Base-by-base conservation (phyloP, 2,329 filamentous ascomycete genomes). In the Alternaria burnsii region DNA sequence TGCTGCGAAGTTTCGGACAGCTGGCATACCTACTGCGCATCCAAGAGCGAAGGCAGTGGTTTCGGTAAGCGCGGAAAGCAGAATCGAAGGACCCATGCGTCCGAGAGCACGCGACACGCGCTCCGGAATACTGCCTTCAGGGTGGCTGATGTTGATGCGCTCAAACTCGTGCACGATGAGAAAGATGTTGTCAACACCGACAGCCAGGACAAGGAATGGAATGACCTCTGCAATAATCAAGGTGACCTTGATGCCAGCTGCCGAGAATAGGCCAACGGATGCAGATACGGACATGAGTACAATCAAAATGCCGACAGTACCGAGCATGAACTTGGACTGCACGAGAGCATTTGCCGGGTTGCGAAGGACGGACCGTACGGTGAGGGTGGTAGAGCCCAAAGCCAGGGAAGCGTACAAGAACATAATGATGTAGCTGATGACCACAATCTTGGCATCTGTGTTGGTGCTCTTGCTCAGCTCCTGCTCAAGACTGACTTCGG, bases 101-200 rank as follows among this genome's bases (percentile, higher is more conserved):
- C 95, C 94, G n/a, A 98, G 84, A 3, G 95, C 92, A 72, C 91
- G 90, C 6, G 93, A 91, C 56, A 98, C 89, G 26, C 95, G 88
- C 72, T 94, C 89, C 68, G 97, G 91, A 3, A 99, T 90, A 77
- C 91, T 86, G 64, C 94, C 91, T 72, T 98, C 94, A 0, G 94
- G 93, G 72, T 97, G 91, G 77, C 91, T 97, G 69, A 93, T 82
- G 72, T 99, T 99, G 75, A 97, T 91, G 30, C 95, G 87, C 76
- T 99, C 95, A 61, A 99, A 97, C 79, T 99, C 95, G 79, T 99
- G 95, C 0, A 99, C 95, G 60, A 99, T 97, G 57, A 99, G 83
- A 81, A 99, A 99, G 71, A 99, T 98, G 75, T 99, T 99, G 84
- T 99, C 95, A 3, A 99, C 96, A 46, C 95, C 95, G 28, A 99